Evolutionary conservation across 176 grass and related monocot species (phyloP).

Genomic region (Olyra latifolia): DNA sequence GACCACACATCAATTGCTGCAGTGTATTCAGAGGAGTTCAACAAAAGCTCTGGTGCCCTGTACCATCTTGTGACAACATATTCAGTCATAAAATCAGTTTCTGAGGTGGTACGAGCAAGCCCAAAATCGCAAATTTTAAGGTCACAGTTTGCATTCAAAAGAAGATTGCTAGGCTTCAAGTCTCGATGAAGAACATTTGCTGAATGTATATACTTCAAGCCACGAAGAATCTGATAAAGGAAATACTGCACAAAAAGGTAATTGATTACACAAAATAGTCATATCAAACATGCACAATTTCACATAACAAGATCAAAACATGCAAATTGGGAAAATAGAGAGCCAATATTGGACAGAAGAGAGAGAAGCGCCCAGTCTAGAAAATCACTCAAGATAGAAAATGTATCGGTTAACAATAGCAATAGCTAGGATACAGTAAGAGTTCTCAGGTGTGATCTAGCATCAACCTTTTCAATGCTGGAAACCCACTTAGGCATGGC

Average conservation of each 20-base stretch:
- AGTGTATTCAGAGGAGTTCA: constrained; percentile 98
- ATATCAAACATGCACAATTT: constrained; percentile 7
- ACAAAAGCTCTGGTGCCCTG: constrained; percentile 85
- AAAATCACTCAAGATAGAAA: constrained; percentile 11
- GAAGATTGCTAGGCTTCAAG: constrained; percentile 98
- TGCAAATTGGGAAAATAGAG: background rate
- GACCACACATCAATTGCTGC: constrained; percentile 99
- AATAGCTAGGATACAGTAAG: background rate
- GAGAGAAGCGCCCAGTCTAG: background rate
- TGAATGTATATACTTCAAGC: constrained; percentile 99
- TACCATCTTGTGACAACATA: constrained; percentile 99
- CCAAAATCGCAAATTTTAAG: constrained; percentile 99
- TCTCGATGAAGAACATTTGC: constrained; percentile 98
- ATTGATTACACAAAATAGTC: constrained; percentile 18
- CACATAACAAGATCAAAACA: background rate
- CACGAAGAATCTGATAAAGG: constrained; percentile 99
- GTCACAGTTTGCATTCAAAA: constrained; percentile 99
- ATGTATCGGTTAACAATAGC: background rate
- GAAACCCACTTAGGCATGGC: background rate
- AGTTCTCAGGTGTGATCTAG: background rate
- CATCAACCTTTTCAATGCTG: constrained; percentile 7
- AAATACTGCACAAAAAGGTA: constrained; percentile 81
- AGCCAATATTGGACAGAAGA: background rate
- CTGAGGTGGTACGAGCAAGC: constrained; percentile 95
- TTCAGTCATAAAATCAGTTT: constrained; percentile 99